These are phyloP conservation scores for Prunus mira DNA, from an alignment of 306 rosid genomes.

Conservation along the genomic window DNA sequence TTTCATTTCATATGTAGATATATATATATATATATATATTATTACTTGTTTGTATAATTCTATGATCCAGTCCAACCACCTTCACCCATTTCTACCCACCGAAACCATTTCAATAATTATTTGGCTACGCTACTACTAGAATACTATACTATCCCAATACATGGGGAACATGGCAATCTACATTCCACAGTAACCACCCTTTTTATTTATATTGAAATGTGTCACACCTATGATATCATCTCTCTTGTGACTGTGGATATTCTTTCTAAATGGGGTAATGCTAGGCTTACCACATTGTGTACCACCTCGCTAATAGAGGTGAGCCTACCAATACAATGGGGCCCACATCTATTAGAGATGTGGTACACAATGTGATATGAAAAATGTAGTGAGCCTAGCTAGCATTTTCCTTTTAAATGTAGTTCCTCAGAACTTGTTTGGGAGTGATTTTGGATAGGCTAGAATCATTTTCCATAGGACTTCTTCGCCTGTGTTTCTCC, in stretches of 20 bases:
- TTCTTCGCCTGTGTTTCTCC: no score
- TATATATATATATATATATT: background rate
- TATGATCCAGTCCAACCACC: constrained; percentile 72
- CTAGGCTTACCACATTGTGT: no score
- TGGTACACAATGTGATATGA: no score
- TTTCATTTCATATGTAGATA: background rate
- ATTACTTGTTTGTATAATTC: constrained; percentile 5
- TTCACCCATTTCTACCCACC: constrained; percentile 94
- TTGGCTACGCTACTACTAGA: background rate
- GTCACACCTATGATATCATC: background rate
- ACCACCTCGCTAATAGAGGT: no score
- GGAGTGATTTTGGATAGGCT: no score
- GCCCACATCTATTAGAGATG: no score
- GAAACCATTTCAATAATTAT: background rate
- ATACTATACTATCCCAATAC: constrained; percentile 30
- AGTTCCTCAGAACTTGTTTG: no score
- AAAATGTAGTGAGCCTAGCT: no score
- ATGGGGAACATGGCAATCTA: constrained; percentile 39
- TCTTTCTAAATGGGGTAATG: background rate
- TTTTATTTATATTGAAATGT: background rate
- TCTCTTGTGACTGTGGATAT: background rate
- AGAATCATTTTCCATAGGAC: background rate
- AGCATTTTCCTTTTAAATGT: background rate
- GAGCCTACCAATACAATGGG: no score
- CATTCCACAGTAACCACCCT: background rate